Evolutionary conservation across 352 stramenopile species (phyloP).

Genomic region (Phytophthora lateralis): DNA sequence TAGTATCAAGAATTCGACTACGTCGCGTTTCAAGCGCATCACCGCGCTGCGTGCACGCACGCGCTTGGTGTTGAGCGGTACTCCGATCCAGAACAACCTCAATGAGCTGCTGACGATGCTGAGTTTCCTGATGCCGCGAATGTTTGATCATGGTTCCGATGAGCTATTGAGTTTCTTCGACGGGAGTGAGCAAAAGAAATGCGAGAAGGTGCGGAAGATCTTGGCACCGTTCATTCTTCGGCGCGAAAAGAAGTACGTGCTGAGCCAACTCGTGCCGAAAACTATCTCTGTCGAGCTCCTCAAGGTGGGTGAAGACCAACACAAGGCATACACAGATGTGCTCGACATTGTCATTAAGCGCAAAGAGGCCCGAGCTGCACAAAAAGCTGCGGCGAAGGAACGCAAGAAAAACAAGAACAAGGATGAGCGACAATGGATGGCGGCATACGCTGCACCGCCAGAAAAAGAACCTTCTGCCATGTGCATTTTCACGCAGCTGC

Average conservation of each 20-base stretch:
- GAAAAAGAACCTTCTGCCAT: constrained; percentile 40
- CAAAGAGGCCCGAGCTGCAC: constrained; percentile 51
- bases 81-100: constrained; percentile 92
- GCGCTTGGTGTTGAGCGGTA: constrained; percentile 85
- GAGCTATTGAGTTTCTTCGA: constrained; percentile 85
- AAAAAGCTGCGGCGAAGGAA: constrained; percentile 59
- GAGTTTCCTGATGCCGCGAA: constrained; percentile 92
- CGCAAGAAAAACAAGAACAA: constrained; percentile 59
- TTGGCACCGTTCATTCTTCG: constrained; percentile 98
- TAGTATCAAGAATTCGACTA: constrained; percentile 93
- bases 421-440: constrained; percentile 50
- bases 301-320: constrained; percentile 73
- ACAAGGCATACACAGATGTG: constrained; percentile 87
- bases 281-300: constrained; percentile 87
- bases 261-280: constrained; percentile 92
- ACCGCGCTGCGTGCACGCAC: constrained; percentile 73
- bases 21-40: constrained; percentile 90
- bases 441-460: constrained; percentile 24
- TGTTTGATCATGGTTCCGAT: constrained; percentile 88
- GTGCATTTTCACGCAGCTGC: constrained; percentile 94
- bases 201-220: constrained; percentile 89
- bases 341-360: constrained; percentile 71
- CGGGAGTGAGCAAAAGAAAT: constrained; percentile 80
- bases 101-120: constrained; percentile 89
- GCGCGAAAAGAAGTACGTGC: constrained; percentile 95